Percentiles rank a stretch among this genome's conserved stretches.
phyloP scores from a whole-genome alignment of 2,329 filamentous ascomycete species.

The Aplosporella prunicola region DNA sequence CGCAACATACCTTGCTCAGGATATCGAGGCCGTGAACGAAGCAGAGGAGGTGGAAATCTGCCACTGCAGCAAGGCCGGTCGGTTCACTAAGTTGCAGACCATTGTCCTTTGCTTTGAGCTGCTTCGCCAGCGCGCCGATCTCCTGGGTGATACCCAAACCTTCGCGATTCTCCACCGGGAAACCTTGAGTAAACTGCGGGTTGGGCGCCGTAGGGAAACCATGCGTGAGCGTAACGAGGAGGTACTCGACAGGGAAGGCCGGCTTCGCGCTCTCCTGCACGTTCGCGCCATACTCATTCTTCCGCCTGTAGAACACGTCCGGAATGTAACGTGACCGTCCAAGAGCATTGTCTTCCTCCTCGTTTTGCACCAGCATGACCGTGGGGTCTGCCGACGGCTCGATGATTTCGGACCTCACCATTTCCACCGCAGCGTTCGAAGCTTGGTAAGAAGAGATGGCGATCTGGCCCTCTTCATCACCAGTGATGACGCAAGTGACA shows the following conservation, averaged over 20 bases:
- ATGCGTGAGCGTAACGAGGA: slow-evolving; percentile 91
- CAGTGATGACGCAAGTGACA: slow-evolving; percentile 91
- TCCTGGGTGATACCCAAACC: slow-evolving; percentile 81
- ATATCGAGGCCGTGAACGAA: slow-evolving; percentile 75
- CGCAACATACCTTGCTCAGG: slow-evolving; percentile 61
- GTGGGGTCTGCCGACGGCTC: slow-evolving; percentile 89
- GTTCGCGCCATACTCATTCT: slow-evolving; percentile 94
- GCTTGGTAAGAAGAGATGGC: slow-evolving; percentile 87
- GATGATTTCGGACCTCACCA: slow-evolving; percentile 90
- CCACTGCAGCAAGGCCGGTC: slow-evolving; percentile 59
- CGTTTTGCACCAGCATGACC: slow-evolving; percentile 88
- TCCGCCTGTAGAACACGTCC: slow-evolving; percentile 89
- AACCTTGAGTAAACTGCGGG: slow-evolving; percentile 65
- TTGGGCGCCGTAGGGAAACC: slow-evolving; percentile 79
- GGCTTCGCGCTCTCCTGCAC: slow-evolving; percentile 97
- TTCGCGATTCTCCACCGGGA: slow-evolving; percentile 88
- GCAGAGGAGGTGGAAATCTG: slow-evolving; percentile 89
- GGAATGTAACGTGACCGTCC: slow-evolving; percentile 78
- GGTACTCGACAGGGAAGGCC: slow-evolving; percentile 90
- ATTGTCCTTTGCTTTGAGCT: slow-evolving; percentile 53
- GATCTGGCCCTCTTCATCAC: slow-evolving; percentile 81
- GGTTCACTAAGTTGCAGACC: slow-evolving; percentile 47
- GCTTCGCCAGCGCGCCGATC: slow-evolving; percentile 54
- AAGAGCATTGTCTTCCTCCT: slow-evolving; percentile 71
- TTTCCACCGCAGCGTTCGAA: slow-evolving; percentile 91